A percentile compares a stretch with the other conserved stretches of the same genome.
phyloP scores from a whole-genome alignment of 306 rosid genomes.

The Castanea crenata region DNA sequence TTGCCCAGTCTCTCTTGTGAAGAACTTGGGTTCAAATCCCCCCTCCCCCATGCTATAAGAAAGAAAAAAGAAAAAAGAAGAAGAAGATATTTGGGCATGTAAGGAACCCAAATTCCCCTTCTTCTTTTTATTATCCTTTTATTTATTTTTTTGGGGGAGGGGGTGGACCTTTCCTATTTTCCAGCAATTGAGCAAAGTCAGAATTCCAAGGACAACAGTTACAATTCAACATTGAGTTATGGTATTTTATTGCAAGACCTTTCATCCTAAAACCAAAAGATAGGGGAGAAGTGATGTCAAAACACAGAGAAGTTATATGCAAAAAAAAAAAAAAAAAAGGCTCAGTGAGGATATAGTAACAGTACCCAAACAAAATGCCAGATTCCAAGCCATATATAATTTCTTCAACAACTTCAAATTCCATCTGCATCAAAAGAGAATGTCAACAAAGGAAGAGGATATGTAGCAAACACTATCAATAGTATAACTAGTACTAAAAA shows the following conservation, averaged over 20 bases:
- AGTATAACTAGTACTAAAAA: background rate
- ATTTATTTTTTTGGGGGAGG: no score
- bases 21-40: no score
- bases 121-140: no score
- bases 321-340: background rate
- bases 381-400: conserved; percentile 95
- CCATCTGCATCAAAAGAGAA: conserved; percentile 66
- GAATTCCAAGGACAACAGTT: background rate
- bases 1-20: no score
- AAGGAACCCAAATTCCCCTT: background rate
- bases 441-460: conserved; percentile 16
- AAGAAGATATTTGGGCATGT: background rate
- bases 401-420: conserved; percentile 90
- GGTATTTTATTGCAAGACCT: conserved; percentile 1
- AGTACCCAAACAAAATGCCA: conserved; percentile 93
- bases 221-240: background rate
- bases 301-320: conserved; percentile 1
- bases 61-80: no score
- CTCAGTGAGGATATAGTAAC: conserved; percentile 29
- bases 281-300: conserved; percentile 8
- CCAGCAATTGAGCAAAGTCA: background rate
- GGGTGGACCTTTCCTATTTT: background rate
- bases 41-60: no score
- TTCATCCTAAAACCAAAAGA: conserved; percentile 7
- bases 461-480: background rate